Percentiles rank a stretch among this genome's conserved stretches.
Evolutionary conservation across 305 asterid species (phyloP).

Genomic region (Fraxinus latifolia): DNA sequence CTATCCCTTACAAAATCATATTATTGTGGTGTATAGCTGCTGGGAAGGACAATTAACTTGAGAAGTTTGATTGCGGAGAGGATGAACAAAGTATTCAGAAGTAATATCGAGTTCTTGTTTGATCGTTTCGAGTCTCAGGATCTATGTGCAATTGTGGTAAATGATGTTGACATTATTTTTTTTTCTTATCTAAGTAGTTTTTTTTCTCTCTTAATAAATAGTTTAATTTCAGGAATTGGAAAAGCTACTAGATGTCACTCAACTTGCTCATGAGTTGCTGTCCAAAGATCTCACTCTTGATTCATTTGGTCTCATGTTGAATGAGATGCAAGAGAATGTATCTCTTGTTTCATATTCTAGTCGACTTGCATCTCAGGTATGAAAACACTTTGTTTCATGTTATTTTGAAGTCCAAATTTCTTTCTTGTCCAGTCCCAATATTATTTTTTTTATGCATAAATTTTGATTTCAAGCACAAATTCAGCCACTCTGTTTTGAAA

Average conservation of each 20-base stretch:
- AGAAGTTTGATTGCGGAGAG: constrained; percentile 86
- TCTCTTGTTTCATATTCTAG: constrained; percentile 97
- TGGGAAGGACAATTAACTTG: constrained; percentile 93
- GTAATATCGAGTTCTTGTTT: constrained; percentile 84
- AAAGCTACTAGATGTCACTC: constrained; percentile 70
- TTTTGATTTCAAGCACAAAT: background rate
- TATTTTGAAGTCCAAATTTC: background rate
- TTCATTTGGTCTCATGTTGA: constrained; percentile 77
- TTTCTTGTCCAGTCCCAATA: background rate
- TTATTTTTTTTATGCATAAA: background rate
- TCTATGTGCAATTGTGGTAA: constrained; percentile 87
- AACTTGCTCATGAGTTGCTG: constrained; percentile 77
- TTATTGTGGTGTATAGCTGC: constrained; percentile 54
- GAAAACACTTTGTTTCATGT: constrained; percentile 1
- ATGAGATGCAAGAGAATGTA: constrained; percentile 94
- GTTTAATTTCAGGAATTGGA: constrained; percentile 76
- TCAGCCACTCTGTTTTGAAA: background rate
- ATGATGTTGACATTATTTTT: constrained; percentile 26
- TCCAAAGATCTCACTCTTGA: constrained; percentile 78
- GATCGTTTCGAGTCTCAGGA: constrained; percentile 96
- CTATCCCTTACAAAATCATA: constrained; percentile 2
- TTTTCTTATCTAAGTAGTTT: constrained; percentile 15
- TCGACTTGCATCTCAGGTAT: constrained; percentile 96
- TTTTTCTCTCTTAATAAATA: constrained; percentile 22
- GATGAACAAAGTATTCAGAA: constrained; percentile 83